These are phyloP conservation scores for Thelephora ganbajun DNA, from an alignment of 768 basidiomycete genomes.

Conservation along the genomic window DNA sequence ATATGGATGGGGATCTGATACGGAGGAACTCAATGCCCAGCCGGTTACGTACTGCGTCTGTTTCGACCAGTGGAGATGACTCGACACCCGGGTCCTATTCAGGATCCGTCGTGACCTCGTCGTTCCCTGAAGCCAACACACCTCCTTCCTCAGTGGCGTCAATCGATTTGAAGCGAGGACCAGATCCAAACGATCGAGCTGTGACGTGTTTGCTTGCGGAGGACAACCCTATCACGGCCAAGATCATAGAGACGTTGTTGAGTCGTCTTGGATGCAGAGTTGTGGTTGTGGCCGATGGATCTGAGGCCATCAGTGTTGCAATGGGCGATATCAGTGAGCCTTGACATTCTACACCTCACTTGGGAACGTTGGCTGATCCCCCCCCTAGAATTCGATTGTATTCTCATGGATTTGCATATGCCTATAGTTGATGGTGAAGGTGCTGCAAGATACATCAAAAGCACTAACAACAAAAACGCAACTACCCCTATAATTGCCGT, in stretches of 20 bases:
- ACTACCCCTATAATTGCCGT: conserved; percentile 87
- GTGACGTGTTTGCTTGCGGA: conserved; percentile 92
- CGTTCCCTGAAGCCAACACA: conserved; percentile 44
- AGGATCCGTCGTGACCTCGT: conserved; percentile 36
- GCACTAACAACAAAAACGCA: conserved; percentile 89
- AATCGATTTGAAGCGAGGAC: conserved; percentile 62
- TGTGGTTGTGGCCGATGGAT: conserved; percentile 91
- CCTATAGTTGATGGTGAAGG: conserved; percentile 94
- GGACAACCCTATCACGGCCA: conserved; percentile 95
- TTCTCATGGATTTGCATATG: conserved; percentile 93
- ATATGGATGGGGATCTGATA: conserved; percentile 56
- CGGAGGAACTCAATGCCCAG: conserved; percentile 78
- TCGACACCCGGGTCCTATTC: conserved; percentile 66
- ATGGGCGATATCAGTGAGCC: conserved; percentile 93
- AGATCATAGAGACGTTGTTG: conserved; percentile 91
- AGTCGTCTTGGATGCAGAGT: conserved; percentile 91
- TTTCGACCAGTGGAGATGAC: conserved; percentile 66
- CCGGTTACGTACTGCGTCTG: conserved; percentile 73
- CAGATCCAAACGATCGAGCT: conserved; percentile 73
- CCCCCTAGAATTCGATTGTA: conserved; percentile 78
- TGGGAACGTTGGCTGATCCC: conserved; percentile 11
- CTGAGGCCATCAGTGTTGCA: conserved; percentile 92
- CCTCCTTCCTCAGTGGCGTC: conserved; percentile 81
- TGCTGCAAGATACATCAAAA: conserved; percentile 94
- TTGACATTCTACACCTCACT: conserved; percentile 3